A percentile compares a stretch with the other conserved stretches of the same genome.
These are phyloP conservation scores for Mycena venus DNA, from an alignment of 768 basidiomycete genomes.

Conservation along the genomic window DNA sequence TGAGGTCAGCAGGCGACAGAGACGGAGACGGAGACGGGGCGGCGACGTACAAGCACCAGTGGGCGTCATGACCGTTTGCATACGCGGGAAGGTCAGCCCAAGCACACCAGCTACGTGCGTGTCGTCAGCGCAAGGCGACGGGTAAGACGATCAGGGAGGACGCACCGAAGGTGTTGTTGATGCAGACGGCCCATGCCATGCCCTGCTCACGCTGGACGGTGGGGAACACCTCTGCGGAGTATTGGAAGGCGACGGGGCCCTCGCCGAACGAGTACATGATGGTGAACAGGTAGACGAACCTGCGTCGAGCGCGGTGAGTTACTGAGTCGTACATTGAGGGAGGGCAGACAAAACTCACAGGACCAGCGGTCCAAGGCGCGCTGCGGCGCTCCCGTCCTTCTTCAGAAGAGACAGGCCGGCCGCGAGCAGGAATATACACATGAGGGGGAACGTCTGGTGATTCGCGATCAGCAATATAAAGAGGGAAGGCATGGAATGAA, in stretches of 20 bases:
- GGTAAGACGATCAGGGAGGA: neutral
- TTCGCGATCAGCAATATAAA: neutral
- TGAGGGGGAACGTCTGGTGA: constrained; percentile 55
- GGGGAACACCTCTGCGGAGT: constrained; percentile 55
- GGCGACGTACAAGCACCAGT: constrained; percentile 15
- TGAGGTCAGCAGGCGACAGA: neutral
- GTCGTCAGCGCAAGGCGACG: constrained; percentile 15
- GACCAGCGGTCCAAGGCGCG: constrained; percentile 28
- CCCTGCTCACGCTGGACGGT: constrained; percentile 39
- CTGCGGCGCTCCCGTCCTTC: constrained; percentile 9
- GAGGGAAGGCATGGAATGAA: too few species aligned
- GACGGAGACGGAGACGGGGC: neutral
- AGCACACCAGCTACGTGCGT: constrained; percentile 41
- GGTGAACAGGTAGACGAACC: constrained; percentile 39
- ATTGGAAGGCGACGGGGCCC: constrained; percentile 56
- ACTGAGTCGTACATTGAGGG: constrained; percentile 33
- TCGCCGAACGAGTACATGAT: constrained; percentile 32
- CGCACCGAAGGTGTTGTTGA: constrained; percentile 25
- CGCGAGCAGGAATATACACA: constrained; percentile 55
- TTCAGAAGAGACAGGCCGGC: constrained; percentile 53
- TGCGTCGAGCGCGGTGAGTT: neutral
- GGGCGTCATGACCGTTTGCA: constrained; percentile 44
- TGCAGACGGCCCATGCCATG: constrained; percentile 45
- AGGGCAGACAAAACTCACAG: constrained; percentile 43
- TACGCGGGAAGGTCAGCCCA: constrained; percentile 38